Evolutionary conservation across 805 yeast genomes (phyloP), one percentile per base, ranked within the genome.

Genomic region (Torulaspora delbrueckii): DNA sequence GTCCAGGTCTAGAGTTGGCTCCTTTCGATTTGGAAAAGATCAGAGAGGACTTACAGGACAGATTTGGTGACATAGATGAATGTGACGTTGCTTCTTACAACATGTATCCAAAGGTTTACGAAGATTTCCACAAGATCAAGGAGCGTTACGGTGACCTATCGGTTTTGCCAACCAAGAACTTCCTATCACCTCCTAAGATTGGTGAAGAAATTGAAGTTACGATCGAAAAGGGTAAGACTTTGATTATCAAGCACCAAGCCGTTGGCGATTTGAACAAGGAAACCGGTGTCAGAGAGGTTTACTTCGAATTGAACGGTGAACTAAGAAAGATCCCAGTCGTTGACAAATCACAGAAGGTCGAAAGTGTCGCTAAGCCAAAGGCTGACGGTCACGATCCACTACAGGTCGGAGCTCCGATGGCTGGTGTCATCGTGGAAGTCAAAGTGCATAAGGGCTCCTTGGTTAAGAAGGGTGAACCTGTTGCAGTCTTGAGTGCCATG

Each of bases 331-430:
- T 93, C 51, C 78, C 95, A 31, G 85, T 93, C 52, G 88, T 83
- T 54, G 99, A 91, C 72, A 86, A 83, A 70, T 79, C 79, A 31
- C 87, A 90, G 48, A 83, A 91, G 43, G 81, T 91, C 48, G 96
- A 90, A 68, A 78, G 86, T 37, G 77, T 86, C 50, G 73, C 91
- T 26, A 83, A 96, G 66, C 86, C 91, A 56, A 93, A 91, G 77
- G 98, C 97, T 46, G 88, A 85, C 57, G 75, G 84, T 13, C 82
- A 80, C 63, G 86, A 87, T 68, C 87, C 95, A 49, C 84, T 82
- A 63, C 96, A 93, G 58, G 83, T 93, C 52, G 98, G 98, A 58
- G 95, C 99, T 5, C 99, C 99, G 70, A 91, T 91, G 98, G 95
- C 98, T 34, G 99, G 99, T 74, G 97, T 90, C 54, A 87, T 91